phyloP scores from a whole-genome alignment of 257 asterid genomes.

The Solanum appendiculatum region DNA sequence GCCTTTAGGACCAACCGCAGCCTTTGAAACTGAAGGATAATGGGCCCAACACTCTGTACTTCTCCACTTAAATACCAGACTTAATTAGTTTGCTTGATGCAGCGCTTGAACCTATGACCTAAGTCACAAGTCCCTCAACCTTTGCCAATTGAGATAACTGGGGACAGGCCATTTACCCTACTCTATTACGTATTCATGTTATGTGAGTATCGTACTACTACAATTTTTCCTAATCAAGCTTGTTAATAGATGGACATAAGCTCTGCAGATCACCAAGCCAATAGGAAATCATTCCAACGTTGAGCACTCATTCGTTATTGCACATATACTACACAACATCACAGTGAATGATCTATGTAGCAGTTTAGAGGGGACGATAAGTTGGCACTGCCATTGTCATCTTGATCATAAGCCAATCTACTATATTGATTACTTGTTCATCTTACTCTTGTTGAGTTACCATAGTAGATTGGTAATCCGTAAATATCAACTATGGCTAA shows the following conservation, averaged over 20 bases:
- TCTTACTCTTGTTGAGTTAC: no score
- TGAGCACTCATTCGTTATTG: no score
- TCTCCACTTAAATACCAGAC: background rate
- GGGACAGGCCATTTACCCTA: background rate
- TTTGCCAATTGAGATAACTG: background rate
- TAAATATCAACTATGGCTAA: background rate
- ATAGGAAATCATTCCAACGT: background rate
- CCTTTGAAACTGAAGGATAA: background rate
- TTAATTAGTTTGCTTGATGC: background rate
- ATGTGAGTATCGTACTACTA: background rate
- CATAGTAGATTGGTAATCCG: no score
- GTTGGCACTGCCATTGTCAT: background rate
- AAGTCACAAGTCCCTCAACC: background rate
- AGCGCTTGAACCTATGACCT: background rate
- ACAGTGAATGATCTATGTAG: background rate
- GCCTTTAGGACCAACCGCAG: no score
- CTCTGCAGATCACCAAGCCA: background rate
- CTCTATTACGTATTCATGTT: background rate
- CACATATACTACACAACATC: background rate
- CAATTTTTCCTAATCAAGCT: background rate
- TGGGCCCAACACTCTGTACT: background rate
- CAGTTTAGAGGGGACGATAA: background rate
- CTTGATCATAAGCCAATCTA: background rate
- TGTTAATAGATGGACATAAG: background rate
- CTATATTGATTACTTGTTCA: background rate